These are phyloP conservation scores for Zymoseptoria pseudotritici DNA, from an alignment of 2,329 filamentous ascomycete species.

Conservation along the genomic window DNA sequence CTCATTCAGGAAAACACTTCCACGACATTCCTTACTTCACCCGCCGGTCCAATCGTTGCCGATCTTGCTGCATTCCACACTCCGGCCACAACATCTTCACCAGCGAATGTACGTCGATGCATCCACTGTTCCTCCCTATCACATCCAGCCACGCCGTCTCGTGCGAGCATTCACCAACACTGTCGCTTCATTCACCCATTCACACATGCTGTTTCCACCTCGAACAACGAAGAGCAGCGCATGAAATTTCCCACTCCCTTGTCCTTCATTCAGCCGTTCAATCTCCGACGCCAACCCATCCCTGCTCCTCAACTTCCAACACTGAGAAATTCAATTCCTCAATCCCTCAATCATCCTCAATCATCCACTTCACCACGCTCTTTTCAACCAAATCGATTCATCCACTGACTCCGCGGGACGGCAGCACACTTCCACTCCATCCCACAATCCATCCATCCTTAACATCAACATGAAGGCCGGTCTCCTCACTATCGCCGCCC, in stretches of 20 bases:
- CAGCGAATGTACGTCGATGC: constrained; percentile 8
- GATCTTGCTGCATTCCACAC: constrained; percentile 8
- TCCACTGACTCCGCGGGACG: constrained; percentile 18
- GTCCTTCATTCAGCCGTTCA: background rate
- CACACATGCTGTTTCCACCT: background rate
- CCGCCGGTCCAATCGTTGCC: constrained; percentile 3
- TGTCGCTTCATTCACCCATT: background rate
- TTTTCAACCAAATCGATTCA: background rate
- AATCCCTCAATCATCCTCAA: background rate
- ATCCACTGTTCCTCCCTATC: background rate
- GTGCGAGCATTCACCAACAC: background rate
- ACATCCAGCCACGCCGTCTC: background rate
- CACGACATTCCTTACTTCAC: constrained; percentile 9
- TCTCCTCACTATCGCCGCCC: constrained; percentile 21
- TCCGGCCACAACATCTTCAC: background rate
- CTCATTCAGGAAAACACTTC: constrained; percentile 2
- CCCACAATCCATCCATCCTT: constrained; percentile 3
- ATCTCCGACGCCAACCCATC: background rate
- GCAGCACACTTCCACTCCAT: constrained; percentile 8
- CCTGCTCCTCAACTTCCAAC: background rate
- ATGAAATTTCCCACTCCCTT: background rate
- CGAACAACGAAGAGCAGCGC: background rate
- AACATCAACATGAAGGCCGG: constrained; percentile 26
- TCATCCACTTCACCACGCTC: background rate
- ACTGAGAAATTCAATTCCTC: too few relatives aligned